These are phyloP conservation scores for Alternaria triticina DNA, from an alignment of 2,329 filamentous ascomycete species.

Conservation along the genomic window DNA sequence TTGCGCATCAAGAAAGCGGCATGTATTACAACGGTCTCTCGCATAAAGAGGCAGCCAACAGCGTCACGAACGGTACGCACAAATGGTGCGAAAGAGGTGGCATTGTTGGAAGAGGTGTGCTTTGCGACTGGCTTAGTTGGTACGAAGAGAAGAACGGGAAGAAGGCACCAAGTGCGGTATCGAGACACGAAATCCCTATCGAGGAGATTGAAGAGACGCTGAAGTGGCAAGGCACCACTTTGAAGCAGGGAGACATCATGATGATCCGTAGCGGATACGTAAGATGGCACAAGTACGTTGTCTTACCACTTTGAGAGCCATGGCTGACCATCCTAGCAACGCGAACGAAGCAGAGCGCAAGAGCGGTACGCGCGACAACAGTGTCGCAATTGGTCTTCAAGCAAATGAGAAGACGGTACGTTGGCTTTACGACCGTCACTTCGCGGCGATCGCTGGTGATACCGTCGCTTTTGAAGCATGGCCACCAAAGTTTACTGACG, in stretches of 20 bases:
- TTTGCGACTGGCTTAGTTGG: constrained; percentile 43
- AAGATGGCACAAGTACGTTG: constrained; percentile 47
- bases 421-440: constrained; percentile 48
- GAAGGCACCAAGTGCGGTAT: constrained; percentile 33
- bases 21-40: constrained; percentile 43
- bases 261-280: constrained; percentile 54
- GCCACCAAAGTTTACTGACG: constrained; percentile 37
- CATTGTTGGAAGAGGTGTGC: constrained; percentile 43
- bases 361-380: constrained; percentile 41
- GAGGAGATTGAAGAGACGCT: constrained; percentile 38
- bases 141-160: constrained; percentile 39
- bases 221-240: constrained; percentile 38
- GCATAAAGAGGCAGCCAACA: constrained; percentile 31
- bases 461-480: constrained; percentile 50
- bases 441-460: constrained; percentile 48
- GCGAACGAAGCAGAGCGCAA: constrained; percentile 35
- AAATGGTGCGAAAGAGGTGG: constrained; percentile 47
- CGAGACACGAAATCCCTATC: constrained; percentile 38
- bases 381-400: constrained; percentile 42
- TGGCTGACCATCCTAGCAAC: constrained; percentile 21
- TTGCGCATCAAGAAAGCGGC: constrained; percentile 38
- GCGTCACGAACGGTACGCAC: constrained; percentile 41
- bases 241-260: constrained; percentile 43
- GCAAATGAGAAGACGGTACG: constrained; percentile 40
- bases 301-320: not conserved